Evolutionary conservation across 352 stramenopile genomes (phyloP).

Genomic region (Aphanomyces euteiches): DNA sequence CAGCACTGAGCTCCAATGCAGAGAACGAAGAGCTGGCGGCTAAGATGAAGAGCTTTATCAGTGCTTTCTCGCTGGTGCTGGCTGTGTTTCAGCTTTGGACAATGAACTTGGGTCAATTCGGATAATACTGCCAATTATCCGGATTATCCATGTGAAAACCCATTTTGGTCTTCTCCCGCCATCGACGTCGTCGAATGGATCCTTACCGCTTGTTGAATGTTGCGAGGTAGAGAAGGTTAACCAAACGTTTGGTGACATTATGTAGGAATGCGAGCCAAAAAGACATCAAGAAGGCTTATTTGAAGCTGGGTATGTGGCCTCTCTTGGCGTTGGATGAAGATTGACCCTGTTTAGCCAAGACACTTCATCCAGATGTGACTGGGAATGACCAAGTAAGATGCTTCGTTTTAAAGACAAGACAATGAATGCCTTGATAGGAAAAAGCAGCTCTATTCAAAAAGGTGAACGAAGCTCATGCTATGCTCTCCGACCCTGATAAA

Average conservation of each 20-base stretch:
- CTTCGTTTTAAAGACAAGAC: too few species aligned
- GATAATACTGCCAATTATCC: background rate
- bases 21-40: too few species aligned
- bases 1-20: too few species aligned
- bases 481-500: constrained; percentile 61
- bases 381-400: constrained; percentile 56
- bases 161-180: too few species aligned
- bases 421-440: constrained; percentile 32
- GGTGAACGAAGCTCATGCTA: constrained; percentile 70
- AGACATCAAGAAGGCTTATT: constrained; percentile 79
- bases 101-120: too few species aligned
- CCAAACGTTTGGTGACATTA: background rate
- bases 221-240: constrained; percentile 39
- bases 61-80: too few species aligned
- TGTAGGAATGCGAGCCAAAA: constrained; percentile 52
- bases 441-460: constrained; percentile 85
- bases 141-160: background rate
- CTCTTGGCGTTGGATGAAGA: background rate
- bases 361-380: constrained; percentile 81
- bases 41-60: too few species aligned
- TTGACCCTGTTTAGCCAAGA: constrained; percentile 46
- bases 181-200: constrained; percentile 41
- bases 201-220: constrained; percentile 81
- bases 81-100: too few species aligned
- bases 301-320: constrained; percentile 50